Conservation (phyloP, 2,329 filamentous ascomycete species). For the Falciphora oryzae region DNA sequence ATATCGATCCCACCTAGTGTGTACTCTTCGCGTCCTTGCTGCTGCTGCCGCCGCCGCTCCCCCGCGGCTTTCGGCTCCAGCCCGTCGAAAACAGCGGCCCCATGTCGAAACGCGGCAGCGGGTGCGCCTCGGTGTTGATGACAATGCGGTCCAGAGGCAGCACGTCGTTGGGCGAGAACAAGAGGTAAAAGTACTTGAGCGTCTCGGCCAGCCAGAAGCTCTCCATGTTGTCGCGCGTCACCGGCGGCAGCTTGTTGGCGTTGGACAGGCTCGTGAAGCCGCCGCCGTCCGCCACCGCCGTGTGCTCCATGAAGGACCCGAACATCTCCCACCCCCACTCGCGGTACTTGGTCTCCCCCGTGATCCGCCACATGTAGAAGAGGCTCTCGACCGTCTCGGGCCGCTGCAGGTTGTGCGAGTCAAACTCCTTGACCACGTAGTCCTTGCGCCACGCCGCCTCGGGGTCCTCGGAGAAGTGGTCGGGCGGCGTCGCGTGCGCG, state of each 20-base stretch:
- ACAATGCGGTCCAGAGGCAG: slow-evolving; percentile 82
- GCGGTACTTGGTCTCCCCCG: slow-evolving; percentile 79
- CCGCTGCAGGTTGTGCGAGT: slow-evolving; percentile 87
- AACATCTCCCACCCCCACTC: slow-evolving; percentile 99
- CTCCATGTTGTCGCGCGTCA: slow-evolving; percentile 86
- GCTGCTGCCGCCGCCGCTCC: neutral
- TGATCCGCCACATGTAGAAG: slow-evolving; percentile 99
- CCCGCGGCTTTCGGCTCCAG: slow-evolving; percentile 63
- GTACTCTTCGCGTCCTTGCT: slow-evolving; percentile 32
- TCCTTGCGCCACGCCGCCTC: slow-evolving; percentile 69
- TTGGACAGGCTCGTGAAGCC: slow-evolving; percentile 80
- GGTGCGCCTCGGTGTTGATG: slow-evolving; percentile 93
- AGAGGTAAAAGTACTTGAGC: slow-evolving; percentile 92
- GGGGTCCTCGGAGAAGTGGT: slow-evolving; percentile 31
- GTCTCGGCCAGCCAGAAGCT: slow-evolving; percentile 99
- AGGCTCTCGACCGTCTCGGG: slow-evolving; percentile 95
- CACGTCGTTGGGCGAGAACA: slow-evolving; percentile 80
- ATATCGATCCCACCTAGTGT: neutral
- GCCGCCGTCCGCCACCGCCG: slow-evolving; percentile 67
- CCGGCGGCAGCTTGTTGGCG: slow-evolving; percentile 65
- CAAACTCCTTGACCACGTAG: slow-evolving; percentile 72
- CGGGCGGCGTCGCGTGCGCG: slow-evolving; percentile 40
- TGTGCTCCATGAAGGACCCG: slow-evolving; percentile 81
- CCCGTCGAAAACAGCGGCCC: slow-evolving; percentile 72
- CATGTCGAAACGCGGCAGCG: slow-evolving; percentile 81